Percentiles rank a stretch among this genome's conserved stretches.
Evolutionary conservation across 2,329 filamentous ascomycete genomes (phyloP).

Genomic region (Cordyceps farinosa): DNA sequence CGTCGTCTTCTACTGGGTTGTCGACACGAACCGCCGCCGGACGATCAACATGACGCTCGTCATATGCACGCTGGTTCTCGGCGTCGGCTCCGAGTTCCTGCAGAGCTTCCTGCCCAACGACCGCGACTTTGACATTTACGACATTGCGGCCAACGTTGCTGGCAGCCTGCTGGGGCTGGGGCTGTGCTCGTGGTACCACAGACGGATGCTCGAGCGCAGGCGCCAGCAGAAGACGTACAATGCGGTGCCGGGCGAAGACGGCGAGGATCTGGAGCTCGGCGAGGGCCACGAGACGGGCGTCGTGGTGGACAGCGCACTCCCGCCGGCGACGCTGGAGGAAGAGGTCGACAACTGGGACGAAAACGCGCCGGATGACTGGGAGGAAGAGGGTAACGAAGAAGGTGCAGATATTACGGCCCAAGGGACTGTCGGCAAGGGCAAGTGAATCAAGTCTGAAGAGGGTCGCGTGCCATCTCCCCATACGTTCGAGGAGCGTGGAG

Average conservation of each 20-base stretch:
- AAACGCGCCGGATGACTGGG: conserved; percentile 62
- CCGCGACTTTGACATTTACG: conserved; percentile 70
- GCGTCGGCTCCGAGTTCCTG: conserved; percentile 71
- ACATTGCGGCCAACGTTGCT: conserved; percentile 82
- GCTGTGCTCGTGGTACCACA: conserved; percentile 87
- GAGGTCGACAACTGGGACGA: conserved; percentile 95
- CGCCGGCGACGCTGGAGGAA: conserved; percentile 57
- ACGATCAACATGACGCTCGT: conserved; percentile 78
- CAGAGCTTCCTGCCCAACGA: conserved; percentile 73
- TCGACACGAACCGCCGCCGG: conserved; percentile 85
- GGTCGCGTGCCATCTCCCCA: not conserved
- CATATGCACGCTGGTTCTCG: conserved; percentile 69
- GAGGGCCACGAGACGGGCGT: conserved; percentile 66
- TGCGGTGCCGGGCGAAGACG: conserved; percentile 61
- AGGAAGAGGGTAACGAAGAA: conserved; percentile 45
- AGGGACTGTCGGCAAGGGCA: not conserved
- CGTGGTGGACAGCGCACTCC: conserved; percentile 37
- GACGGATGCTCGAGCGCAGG: conserved; percentile 88
- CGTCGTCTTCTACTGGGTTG: conserved; percentile 89
- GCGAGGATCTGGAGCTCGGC: conserved; percentile 73
- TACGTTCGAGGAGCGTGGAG: not conserved
- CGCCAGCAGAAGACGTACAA: conserved; percentile 70
- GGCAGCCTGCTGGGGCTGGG: conserved; percentile 70
- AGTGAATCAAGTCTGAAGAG: not conserved
- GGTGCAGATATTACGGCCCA: conserved; percentile 25